Percentiles rank a stretch among this genome's conserved stretches.
These are phyloP conservation scores for Beauveria scarabaeidicola DNA, from an alignment of 2,329 filamentous ascomycete species.

Conservation along the genomic window DNA sequence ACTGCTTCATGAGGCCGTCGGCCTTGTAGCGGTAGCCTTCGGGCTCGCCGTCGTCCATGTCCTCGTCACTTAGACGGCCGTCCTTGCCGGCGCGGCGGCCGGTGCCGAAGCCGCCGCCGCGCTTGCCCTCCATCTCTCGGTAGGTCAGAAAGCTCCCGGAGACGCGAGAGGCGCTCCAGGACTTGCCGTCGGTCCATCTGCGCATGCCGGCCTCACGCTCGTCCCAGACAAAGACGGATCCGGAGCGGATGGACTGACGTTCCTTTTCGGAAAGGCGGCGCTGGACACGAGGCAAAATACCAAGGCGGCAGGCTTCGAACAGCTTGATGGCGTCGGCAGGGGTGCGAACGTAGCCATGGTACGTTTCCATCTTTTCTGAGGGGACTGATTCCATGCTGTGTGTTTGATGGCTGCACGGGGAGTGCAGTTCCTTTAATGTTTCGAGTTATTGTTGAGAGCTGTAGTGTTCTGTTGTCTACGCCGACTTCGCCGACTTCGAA, in stretches of 20 bases:
- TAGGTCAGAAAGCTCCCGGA: constrained; percentile 97
- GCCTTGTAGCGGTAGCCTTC: constrained; percentile 93
- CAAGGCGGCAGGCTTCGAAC: constrained; percentile 93
- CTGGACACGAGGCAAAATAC: constrained; percentile 84
- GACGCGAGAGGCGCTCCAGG: constrained; percentile 95
- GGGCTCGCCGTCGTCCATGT: constrained; percentile 74
- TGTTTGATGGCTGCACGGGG: background rate
- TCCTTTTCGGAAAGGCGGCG: constrained; percentile 93
- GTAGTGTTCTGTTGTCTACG: too few relatives aligned
- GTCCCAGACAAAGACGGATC: constrained; percentile 99
- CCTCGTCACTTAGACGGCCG: constrained; percentile 71
- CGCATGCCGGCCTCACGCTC: constrained; percentile 97
- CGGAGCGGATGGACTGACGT: constrained; percentile 88
- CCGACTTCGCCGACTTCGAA: too few relatives aligned
- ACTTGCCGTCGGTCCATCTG: constrained; percentile 97
- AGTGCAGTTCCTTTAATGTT: background rate
- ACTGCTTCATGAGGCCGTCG: constrained; percentile 98
- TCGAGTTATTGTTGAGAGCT: too few relatives aligned
- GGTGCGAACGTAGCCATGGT: constrained; percentile 90
- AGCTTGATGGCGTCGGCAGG: constrained; percentile 94
- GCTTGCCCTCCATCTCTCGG: constrained; percentile 97
- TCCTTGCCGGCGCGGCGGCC: constrained; percentile 60
- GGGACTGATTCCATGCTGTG: constrained; percentile 13
- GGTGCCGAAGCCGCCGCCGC: constrained; percentile 66
- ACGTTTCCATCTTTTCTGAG: constrained; percentile 74